Percentiles rank a stretch among this genome's conserved stretches.
Evolutionary conservation across 2,329 filamentous ascomycete species (phyloP).

Genomic region (Talaromyces sp.): DNA sequence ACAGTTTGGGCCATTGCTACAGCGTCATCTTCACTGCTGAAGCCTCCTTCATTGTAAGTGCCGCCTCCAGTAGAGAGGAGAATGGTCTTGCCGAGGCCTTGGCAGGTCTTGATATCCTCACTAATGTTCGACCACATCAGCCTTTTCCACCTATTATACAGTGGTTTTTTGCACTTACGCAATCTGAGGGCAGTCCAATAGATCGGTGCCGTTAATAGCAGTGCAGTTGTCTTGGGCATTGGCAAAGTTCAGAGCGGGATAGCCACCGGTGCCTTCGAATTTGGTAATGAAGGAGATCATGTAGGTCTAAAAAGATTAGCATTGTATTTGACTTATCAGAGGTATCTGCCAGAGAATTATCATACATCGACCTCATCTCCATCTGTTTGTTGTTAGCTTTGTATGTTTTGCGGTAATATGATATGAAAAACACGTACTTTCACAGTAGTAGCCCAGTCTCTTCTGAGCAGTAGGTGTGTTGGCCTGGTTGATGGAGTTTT

Average conservation of each 20-base stretch:
- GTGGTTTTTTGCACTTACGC: slow-evolving; percentile 42
- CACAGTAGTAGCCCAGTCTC: slow-evolving; percentile 54
- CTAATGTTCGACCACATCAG: slow-evolving; percentile 19
- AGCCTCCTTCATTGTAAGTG: slow-evolving; percentile 64
- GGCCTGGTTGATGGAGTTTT: slow-evolving; percentile 55
- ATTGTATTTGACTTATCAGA: slow-evolving; percentile 21
- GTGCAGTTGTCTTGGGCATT: slow-evolving; percentile 58
- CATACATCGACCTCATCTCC: not conserved
- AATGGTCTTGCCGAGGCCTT: slow-evolving; percentile 63
- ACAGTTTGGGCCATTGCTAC: slow-evolving; percentile 54
- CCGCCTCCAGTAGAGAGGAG: slow-evolving; percentile 68
- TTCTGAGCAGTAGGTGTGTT: slow-evolving; percentile 48
- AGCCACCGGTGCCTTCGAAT: slow-evolving; percentile 46
- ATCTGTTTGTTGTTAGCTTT: not conserved
- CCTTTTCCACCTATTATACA: slow-evolving; percentile 2
- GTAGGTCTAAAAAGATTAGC: slow-evolving; percentile 54
- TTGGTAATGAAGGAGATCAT: slow-evolving; percentile 35
- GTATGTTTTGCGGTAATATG: not conserved
- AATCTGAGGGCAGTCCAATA: slow-evolving; percentile 59
- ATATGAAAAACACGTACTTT: slow-evolving; percentile 14
- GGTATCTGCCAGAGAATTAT: not conserved
- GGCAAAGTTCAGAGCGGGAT: slow-evolving; percentile 58
- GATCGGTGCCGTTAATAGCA: slow-evolving; percentile 49
- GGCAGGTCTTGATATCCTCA: slow-evolving; percentile 53
- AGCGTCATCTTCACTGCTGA: slow-evolving; percentile 49